Conservation (phyloP, 2,329 filamentous ascomycete genomes). For the Orbilia blumenaviensis region DNA sequence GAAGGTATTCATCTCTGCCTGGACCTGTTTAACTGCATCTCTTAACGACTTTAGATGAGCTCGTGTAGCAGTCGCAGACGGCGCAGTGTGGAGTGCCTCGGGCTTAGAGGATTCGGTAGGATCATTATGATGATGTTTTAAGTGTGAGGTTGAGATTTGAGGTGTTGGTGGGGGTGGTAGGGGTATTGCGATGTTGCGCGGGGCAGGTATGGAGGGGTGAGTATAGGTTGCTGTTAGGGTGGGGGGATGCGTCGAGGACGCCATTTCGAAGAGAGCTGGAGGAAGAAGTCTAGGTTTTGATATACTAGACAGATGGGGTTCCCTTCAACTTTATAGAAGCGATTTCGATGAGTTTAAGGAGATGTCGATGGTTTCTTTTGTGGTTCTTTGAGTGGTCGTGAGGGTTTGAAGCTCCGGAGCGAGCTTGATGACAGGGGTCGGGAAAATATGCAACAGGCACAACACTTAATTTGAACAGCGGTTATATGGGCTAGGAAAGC, state of each 20-base stretch:
- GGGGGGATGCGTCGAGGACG: constrained; percentile 40
- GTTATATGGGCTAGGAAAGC: too few species aligned
- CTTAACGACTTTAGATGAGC: constrained; percentile 29
- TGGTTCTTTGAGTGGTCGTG: not conserved
- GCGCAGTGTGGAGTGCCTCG: constrained; percentile 24
- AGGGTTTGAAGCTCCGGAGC: not conserved
- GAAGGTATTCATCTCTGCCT: constrained; percentile 40
- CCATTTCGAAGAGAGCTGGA: not conserved
- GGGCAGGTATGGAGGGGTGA: constrained; percentile 20
- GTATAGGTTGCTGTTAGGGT: constrained; percentile 33
- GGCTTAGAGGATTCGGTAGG: constrained; percentile 21
- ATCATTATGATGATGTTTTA: constrained; percentile 30
- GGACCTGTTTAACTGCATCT: constrained; percentile 21
- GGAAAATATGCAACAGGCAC: constrained; percentile 6
- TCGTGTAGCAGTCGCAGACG: constrained; percentile 11
- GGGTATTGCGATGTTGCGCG: constrained; percentile 14
- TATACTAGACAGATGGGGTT: too few species aligned
- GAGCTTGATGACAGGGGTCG: not conserved
- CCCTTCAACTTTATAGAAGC: too few species aligned
- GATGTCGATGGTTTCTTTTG: not conserved
- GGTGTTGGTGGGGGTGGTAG: constrained; percentile 45
- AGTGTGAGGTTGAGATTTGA: constrained; percentile 33
- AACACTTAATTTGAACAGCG: not conserved
- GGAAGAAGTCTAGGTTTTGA: not conserved
- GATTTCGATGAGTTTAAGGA: too few species aligned